These are phyloP conservation scores for Lactarius vividus DNA, from an alignment of 768 basidiomycete species.

Conservation along the genomic window DNA sequence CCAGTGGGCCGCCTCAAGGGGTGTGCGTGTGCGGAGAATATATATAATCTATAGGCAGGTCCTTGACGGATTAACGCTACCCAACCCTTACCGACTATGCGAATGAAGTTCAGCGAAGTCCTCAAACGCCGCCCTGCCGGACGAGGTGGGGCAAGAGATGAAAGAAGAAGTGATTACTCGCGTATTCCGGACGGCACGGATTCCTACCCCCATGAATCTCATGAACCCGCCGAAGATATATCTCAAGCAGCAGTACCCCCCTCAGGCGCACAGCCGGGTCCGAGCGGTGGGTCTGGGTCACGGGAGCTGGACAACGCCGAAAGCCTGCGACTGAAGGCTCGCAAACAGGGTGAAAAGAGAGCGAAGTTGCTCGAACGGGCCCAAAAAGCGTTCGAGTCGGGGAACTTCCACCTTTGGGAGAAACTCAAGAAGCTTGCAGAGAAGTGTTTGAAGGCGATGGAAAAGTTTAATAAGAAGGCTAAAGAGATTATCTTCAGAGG, in stretches of 20 bases:
- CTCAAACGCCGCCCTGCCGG: not conserved
- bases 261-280: not conserved
- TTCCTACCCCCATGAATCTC: not conserved
- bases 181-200: not conserved
- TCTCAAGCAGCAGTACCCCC: not conserved
- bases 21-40: not conserved
- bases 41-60: not conserved
- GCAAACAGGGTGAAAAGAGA: not conserved
- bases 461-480: not conserved
- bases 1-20: not conserved
- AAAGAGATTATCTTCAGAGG: not conserved
- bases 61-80: not conserved
- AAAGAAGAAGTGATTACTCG: not conserved
- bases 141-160: not conserved
- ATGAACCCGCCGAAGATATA: not conserved
- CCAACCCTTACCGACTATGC: not conserved
- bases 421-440: constrained; percentile 1
- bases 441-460: not conserved
- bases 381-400: not conserved
- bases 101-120: not conserved
- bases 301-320: not conserved
- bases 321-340: not conserved
- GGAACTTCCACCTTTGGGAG: not conserved
- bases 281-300: not conserved
- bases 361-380: not conserved